Evolutionary conservation across 495 filamentous ascomycete species (phyloP), one percentile per base, ranked within the genome.

Genomic region (Neurospora sp.): DNA sequence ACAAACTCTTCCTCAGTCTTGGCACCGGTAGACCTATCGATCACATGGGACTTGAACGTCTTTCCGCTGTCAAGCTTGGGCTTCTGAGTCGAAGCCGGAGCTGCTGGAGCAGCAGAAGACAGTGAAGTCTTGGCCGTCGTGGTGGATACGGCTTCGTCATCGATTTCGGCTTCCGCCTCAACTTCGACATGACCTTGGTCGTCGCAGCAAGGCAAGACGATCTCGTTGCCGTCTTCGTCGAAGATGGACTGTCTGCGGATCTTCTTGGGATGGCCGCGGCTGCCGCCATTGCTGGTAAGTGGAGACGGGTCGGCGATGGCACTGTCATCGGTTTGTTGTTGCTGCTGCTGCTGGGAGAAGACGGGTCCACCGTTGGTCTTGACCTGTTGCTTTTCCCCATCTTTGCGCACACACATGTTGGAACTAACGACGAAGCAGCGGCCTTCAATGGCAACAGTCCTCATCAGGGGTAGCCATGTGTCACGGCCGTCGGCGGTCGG

Each of bases 401-500:
- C 54, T 11, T 75, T 72, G 9, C 82, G 86, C 3, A 93, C 87
- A 77, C 91, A 95, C 82, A 97, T 94, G 79, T 97, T 98, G 12
- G 91, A 89, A 73, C 89, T 92, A 2, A 98, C 82, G n/a, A 98
- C 94, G 74, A 94, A 93, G 70, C 92, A 91, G 37, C 95, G 85
- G 9, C 93, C 92, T 79, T 98, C 95, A 62, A 88, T 85, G 2
- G 89, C 95, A 18, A 93, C 85, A 0, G 96, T 97, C 20, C 90
- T 87, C 89, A 98, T 90, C 0, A 96, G 86, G 1, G 91, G 83
- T 16, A 92, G 81, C 95, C 95, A 98, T 1, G 93, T 90, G 77
- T 95, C 91, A 46, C 94, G 87, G 27, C 85, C 88, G 81, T 98
- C 95, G 10, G 95, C 95, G 2, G 94, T 98, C 0, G 95, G 95